A percentile compares a stretch with the other conserved stretches of the same genome.
These are phyloP conservation scores for carrot (Daucus carota) DNA, from an alignment of 129 eudicot species.

Conservation along the genomic window DH1_v3.0 NC_030381.2:55343001-55343500, in stretches of 20 bases:
- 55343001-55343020: constrained; percentile 19
- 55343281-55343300: constrained; percentile 41
- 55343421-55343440: constrained; percentile 34
- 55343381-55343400: constrained; percentile 27
- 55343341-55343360: constrained; percentile 38
- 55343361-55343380: constrained; percentile 40
- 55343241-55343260: constrained; percentile 7
- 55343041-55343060: constrained; percentile 75
- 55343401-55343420: constrained; percentile 28
- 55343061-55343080: constrained; percentile 30
- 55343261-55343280: constrained; percentile 58
- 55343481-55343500: neutral
- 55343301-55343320: constrained; percentile 30
- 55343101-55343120: neutral
- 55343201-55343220: neutral
- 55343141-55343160: neutral
- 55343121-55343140: neutral
- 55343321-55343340: constrained; percentile 35
- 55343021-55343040: constrained; percentile 44
- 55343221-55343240: constrained; percentile 7
- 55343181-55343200: neutral
- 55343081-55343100: neutral
- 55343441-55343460: constrained; percentile 33
- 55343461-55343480: neutral
- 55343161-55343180: neutral